Evolutionary conservation across 2,329 filamentous ascomycete species (phyloP).

Genomic region (Sclerotinia subarctica): DNA sequence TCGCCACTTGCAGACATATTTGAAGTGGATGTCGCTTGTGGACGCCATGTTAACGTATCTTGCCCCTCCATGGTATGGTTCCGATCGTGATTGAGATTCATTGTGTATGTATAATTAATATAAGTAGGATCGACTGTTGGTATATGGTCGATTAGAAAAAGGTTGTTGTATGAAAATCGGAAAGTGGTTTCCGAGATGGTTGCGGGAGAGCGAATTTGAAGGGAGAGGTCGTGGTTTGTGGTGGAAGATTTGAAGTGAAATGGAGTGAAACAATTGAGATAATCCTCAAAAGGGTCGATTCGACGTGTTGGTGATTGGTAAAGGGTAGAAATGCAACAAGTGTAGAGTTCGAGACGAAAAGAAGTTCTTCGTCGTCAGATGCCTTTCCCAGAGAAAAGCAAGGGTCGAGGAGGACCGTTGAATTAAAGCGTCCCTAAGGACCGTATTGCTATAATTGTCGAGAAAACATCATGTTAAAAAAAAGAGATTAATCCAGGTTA

Average conservation of each 20-base stretch:
- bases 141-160: background rate
- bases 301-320: background rate
- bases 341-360: conserved; percentile 9
- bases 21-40: conserved; percentile 40
- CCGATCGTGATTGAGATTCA: conserved; percentile 25
- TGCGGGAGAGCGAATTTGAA: background rate
- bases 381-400: conserved; percentile 21
- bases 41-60: conserved; percentile 45
- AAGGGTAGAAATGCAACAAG: background rate
- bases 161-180: background rate
- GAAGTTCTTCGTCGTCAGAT: conserved; percentile 22
- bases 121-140: conserved; percentile 12
- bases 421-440: conserved; percentile 46
- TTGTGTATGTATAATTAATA: conserved; percentile 22
- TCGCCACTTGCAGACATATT: conserved; percentile 42
- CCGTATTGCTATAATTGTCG: conserved; percentile 42
- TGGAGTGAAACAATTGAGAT: conserved; percentile 13
- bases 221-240: conserved; percentile 1
- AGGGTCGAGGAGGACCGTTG: conserved; percentile 27
- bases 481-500: conserved; percentile 27
- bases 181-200: background rate
- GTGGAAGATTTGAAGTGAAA: conserved; percentile 4
- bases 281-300: conserved; percentile 2
- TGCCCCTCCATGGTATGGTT: conserved; percentile 33
- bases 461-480: conserved; percentile 33